These are phyloP conservation scores for Fraxinus latifolia DNA, from an alignment of 305 asterid genomes.

Conservation along the genomic window DNA sequence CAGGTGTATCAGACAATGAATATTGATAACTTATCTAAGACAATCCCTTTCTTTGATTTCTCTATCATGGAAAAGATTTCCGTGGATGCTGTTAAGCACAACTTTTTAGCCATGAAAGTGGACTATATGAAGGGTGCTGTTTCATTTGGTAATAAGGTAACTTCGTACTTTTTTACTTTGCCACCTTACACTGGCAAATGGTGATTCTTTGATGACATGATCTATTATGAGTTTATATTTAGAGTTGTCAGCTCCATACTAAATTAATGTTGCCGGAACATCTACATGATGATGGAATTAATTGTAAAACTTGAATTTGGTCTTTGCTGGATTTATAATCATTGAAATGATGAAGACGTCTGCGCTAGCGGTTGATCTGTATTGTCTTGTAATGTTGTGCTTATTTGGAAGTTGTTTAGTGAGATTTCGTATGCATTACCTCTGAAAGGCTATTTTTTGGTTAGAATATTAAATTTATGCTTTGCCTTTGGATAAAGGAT, in stretches of 20 bases:
- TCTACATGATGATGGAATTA: neutral
- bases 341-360: neutral
- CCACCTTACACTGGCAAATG: neutral
- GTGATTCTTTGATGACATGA: neutral
- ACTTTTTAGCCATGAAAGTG: slow-evolving; percentile 39
- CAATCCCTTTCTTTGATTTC: slow-evolving; percentile 63
- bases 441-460: neutral
- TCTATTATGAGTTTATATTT: neutral
- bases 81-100: slow-evolving; percentile 43
- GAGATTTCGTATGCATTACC: neutral
- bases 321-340: neutral
- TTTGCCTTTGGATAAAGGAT: neutral
- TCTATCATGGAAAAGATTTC: slow-evolving; percentile 40
- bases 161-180: neutral
- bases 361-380: neutral
- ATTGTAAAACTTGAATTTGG: neutral
- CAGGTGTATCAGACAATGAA: slow-evolving; percentile 73
- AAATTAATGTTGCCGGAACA: neutral
- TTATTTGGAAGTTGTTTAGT: neutral
- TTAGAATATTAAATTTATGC: neutral
- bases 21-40: slow-evolving; percentile 59
- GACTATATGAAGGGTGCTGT: slow-evolving; percentile 45
- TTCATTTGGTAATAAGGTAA: slow-evolving; percentile 41
- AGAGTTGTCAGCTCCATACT: neutral
- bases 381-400: neutral